Evolutionary conservation across 345 rosid genomes (phyloP).

Genomic region (Toxicodendron radicans): DNA sequence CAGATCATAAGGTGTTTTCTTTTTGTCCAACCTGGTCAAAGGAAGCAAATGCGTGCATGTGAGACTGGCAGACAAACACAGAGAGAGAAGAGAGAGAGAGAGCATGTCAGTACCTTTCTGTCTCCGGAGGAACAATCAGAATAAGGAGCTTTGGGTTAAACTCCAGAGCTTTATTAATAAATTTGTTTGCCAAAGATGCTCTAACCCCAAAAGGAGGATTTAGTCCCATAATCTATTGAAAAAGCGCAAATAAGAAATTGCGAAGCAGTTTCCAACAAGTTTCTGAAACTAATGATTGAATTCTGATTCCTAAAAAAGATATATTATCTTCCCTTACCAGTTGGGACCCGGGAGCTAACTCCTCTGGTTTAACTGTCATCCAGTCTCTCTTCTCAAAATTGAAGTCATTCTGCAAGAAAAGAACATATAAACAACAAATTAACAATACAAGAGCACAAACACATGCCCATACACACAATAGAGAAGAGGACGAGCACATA

Average conservation of each 20-base stretch:
- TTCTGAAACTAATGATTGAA: neutral
- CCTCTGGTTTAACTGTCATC: constrained; percentile 63
- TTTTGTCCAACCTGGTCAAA: constrained; percentile 67
- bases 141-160: constrained; percentile 87
- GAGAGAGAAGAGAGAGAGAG: constrained; percentile 8
- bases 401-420: constrained; percentile 57
- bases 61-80: neutral
- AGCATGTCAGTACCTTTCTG: constrained; percentile 58
- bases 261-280: neutral
- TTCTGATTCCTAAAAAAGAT: constrained; percentile 9
- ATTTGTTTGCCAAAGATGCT: constrained; percentile 73
- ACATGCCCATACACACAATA: neutral
- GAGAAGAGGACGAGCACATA: neutral
- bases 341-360: constrained; percentile 68
- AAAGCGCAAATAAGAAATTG: constrained; percentile 7
- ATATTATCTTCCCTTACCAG: constrained; percentile 50
- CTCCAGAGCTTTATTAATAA: constrained; percentile 77
- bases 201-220: constrained; percentile 96
- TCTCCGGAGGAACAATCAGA: constrained; percentile 85
- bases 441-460: neutral
- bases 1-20: constrained; percentile 61
- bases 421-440: constrained; percentile 7
- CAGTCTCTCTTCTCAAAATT: constrained; percentile 82
- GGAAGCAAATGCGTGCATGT: constrained; percentile 7
- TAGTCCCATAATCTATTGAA: constrained; percentile 81